Percentiles rank a stretch among this genome's conserved stretches.
phyloP scores from a whole-genome alignment of 23 red algal genomes.

The Gracilaria domingensis region DNA sequence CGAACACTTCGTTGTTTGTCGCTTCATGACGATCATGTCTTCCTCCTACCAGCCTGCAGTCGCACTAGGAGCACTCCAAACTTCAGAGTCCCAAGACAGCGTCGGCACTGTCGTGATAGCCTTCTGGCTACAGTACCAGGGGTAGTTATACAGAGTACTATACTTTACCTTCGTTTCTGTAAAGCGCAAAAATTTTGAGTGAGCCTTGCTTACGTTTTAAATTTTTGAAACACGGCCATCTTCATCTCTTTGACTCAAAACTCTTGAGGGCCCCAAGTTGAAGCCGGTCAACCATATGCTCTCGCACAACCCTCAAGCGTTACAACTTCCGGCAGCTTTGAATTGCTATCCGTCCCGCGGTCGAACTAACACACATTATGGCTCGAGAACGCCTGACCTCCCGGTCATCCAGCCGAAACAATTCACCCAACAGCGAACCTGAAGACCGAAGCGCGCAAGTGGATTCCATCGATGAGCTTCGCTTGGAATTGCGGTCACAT shows the following conservation, averaged over 20 bases:
- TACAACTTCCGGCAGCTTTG: neutral
- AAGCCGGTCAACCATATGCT: no score
- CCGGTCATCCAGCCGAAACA: neutral
- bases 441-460: neutral
- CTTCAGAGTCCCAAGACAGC: no score
- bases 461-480: slow-evolving; percentile 4
- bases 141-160: no score
- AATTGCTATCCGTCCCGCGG: neutral
- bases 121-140: no score
- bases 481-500: neutral
- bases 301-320: no score
- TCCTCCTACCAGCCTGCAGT: no score
- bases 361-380: neutral
- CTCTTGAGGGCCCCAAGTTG: no score
- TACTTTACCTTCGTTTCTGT: no score
- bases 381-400: neutral
- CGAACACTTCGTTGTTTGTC: no score
- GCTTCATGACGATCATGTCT: no score
- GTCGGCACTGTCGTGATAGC: no score
- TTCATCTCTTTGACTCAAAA: neutral
- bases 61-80: no score
- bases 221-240: neutral
- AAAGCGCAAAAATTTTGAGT: neutral
- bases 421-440: neutral
- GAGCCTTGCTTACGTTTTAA: neutral